These are phyloP conservation scores for Rhizomucor pusillus DNA, from an alignment of 371 early-diverging fungal species.

Conservation along the genomic window DNA sequence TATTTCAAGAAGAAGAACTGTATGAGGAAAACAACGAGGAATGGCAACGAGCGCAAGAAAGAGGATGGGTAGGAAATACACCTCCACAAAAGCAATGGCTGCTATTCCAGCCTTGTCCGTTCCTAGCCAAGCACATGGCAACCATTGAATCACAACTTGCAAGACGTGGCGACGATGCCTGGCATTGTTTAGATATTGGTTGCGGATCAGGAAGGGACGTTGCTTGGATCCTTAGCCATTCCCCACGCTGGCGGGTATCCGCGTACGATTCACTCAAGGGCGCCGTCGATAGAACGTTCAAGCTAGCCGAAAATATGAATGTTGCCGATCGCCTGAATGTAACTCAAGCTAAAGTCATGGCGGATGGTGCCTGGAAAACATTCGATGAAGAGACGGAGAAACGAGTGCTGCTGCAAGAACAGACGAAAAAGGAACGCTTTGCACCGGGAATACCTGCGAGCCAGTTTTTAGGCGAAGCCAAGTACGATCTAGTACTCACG, in stretches of 20 bases:
- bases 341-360: constrained; percentile 26
- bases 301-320: constrained; percentile 17
- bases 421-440: constrained; percentile 3
- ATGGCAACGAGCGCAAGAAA: not conserved
- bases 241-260: constrained; percentile 25
- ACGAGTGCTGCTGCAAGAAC: not conserved
- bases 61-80: not conserved
- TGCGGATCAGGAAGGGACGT: constrained; percentile 50
- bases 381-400: constrained; percentile 4
- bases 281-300: constrained; percentile 32
- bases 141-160: constrained; percentile 16
- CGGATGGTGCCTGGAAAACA: constrained; percentile 30
- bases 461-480: constrained; percentile 8
- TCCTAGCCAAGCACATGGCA: constrained; percentile 22
- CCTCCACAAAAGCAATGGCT: constrained; percentile 15
- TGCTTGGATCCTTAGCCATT: constrained; percentile 31
- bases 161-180: not conserved
- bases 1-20: constrained; percentile 29
- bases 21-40: constrained; percentile 6
- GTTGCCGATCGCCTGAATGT: constrained; percentile 11
- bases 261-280: constrained; percentile 34
- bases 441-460: constrained; percentile 13
- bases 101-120: constrained; percentile 34
- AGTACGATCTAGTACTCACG: constrained; percentile 39
- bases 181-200: constrained; percentile 39